Conservation (phyloP, 78 protist species). For the Ministeria vibrans region DNA sequence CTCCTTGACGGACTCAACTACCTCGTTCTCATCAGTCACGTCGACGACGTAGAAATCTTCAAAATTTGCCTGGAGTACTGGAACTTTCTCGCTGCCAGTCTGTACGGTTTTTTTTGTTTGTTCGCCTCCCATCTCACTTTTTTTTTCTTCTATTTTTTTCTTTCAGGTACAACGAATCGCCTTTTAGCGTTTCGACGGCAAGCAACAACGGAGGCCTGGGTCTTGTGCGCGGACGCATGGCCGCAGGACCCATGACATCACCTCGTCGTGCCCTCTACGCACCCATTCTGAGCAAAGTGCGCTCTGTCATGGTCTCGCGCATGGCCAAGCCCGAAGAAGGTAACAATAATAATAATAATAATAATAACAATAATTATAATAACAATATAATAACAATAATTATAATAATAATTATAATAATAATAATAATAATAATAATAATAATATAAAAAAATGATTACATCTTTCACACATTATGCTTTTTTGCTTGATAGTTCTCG, state of each 20-base stretch:
- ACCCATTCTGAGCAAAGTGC: constrained; percentile 61
- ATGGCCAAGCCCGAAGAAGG: constrained; percentile 99
- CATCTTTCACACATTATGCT: too few relatives aligned
- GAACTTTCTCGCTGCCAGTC: constrained; percentile 43
- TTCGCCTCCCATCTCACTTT: neutral
- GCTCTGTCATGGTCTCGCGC: constrained; percentile 70
- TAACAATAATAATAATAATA: too few relatives aligned
- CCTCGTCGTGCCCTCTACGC: constrained; percentile 55
- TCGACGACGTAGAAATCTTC: constrained; percentile 86
- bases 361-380: too few relatives aligned
- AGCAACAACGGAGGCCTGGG: too few relatives aligned
- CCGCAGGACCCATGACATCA: constrained; percentile 3
- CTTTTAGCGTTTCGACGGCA: neutral
- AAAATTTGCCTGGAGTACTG: constrained; percentile 95
- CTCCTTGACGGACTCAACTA: neutral
- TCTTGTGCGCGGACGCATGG: too few relatives aligned
- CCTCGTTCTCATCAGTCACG: constrained; percentile 62
- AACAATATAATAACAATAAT: too few relatives aligned
- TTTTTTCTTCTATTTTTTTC: too few relatives aligned
- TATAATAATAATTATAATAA: too few relatives aligned
- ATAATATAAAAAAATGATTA: too few relatives aligned
- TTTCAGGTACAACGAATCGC: constrained; percentile 23
- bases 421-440: too few relatives aligned
- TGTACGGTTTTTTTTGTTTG: constrained; percentile 21
- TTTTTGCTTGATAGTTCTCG: too few relatives aligned